Evolutionary conservation across 768 basidiomycete genomes (phyloP).

Genomic region (Tulasnella sp.): DNA sequence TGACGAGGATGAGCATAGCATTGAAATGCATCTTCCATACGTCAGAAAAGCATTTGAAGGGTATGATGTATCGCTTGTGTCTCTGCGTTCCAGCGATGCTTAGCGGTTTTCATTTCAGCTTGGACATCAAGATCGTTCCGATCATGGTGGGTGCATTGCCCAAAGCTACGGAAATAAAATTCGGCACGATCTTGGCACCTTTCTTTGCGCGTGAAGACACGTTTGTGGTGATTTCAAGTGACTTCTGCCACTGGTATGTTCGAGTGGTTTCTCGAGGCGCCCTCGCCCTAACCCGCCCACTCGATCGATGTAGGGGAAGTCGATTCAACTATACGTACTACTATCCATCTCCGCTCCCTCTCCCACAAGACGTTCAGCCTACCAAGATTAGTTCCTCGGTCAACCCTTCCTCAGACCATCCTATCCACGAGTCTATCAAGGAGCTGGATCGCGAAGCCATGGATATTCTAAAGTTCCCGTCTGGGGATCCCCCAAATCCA

Average conservation of each 20-base stretch:
- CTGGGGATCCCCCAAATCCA: slow-evolving; percentile 44
- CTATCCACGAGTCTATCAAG: slow-evolving; percentile 82
- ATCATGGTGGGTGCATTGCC: slow-evolving; percentile 84
- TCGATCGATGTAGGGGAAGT: slow-evolving; percentile 60
- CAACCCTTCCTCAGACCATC: slow-evolving; percentile 44
- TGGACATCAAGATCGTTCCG: slow-evolving; percentile 82
- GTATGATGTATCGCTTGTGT: slow-evolving; percentile 49
- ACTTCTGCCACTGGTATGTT: slow-evolving; percentile 95
- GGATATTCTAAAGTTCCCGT: slow-evolving; percentile 62
- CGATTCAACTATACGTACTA: slow-evolving; percentile 89
- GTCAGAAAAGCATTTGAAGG: slow-evolving; percentile 81
- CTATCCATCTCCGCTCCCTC: slow-evolving; percentile 61
- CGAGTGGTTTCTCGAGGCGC: background rate
- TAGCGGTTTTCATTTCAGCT: slow-evolving; percentile 47
- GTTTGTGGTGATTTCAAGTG: slow-evolving; percentile 88
- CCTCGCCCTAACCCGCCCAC: slow-evolving; percentile 8
- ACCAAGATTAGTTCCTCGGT: slow-evolving; percentile 48
- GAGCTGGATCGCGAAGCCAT: slow-evolving; percentile 88
- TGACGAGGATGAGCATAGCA: slow-evolving; percentile 94
- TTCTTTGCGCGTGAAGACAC: slow-evolving; percentile 80
- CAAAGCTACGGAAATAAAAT: slow-evolving; percentile 59
- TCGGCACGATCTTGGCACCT: slow-evolving; percentile 74
- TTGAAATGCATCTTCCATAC: slow-evolving; percentile 98
- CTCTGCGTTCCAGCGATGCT: slow-evolving; percentile 7
- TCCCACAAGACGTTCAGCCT: slow-evolving; percentile 54